These are phyloP conservation scores for Suillus clintonianus DNA, from an alignment of 768 basidiomycete genomes.

Conservation along the genomic window DNA sequence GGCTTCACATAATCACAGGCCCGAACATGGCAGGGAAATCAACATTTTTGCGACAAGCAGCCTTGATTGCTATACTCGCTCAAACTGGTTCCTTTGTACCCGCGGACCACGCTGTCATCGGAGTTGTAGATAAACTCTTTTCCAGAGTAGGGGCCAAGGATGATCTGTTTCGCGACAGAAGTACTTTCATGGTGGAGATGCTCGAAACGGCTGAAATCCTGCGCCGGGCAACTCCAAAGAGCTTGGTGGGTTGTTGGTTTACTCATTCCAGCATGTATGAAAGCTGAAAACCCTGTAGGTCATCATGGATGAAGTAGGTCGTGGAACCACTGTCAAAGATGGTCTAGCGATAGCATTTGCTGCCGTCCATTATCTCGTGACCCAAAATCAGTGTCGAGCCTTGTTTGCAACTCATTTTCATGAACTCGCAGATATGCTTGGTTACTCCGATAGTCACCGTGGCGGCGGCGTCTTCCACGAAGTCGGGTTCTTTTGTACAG, in stretches of 20 bases:
- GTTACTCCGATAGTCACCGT: conserved; percentile 45
- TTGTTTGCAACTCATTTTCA: conserved; percentile 99
- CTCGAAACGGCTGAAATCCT: conserved; percentile 92
- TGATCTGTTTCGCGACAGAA: conserved; percentile 89
- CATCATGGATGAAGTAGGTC: conserved; percentile 99
- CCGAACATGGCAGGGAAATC: conserved; percentile 98
- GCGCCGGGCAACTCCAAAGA: conserved; percentile 75
- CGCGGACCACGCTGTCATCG: conserved; percentile 75
- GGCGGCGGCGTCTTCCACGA: conserved; percentile 53
- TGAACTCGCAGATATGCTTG: conserved; percentile 85
- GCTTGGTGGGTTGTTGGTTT: conserved; percentile 58
- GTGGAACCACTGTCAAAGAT: conserved; percentile 91
- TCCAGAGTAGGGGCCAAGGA: conserved; percentile 96
- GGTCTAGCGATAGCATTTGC: conserved; percentile 94
- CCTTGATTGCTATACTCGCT: conserved; percentile 85
- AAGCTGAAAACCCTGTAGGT: conserved; percentile 50
- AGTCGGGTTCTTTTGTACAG: conserved; percentile 87
- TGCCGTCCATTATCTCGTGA: conserved; percentile 77
- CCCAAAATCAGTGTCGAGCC: conserved; percentile 74
- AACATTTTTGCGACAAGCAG: conserved; percentile 88
- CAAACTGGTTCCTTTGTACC: conserved; percentile 95
- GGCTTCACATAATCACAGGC: conserved; percentile 85
- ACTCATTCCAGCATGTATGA: neutral
- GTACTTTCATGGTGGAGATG: conserved; percentile 99
- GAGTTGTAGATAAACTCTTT: conserved; percentile 89